Evolutionary conservation across 2,329 filamentous ascomycete genomes (phyloP).

Genomic region (Fusarium austroafricanum): DNA sequence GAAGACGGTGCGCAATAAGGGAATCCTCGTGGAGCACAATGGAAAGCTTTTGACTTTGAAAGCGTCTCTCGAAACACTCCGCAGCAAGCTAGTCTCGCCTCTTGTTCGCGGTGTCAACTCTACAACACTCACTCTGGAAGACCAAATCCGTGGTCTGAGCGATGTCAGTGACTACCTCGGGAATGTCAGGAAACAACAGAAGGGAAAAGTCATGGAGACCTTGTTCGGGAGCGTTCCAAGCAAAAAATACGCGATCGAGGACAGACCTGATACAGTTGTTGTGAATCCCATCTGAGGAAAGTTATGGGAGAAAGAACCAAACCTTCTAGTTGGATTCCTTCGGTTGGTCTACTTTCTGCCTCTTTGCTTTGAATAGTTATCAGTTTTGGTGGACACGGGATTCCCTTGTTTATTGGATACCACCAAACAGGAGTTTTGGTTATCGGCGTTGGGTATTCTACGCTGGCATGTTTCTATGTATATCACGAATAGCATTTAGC

Average conservation of each 20-base stretch:
- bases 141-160: slow-evolving; percentile 86
- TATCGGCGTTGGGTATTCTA: slow-evolving; percentile 13
- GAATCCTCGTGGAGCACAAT: slow-evolving; percentile 87
- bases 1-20: slow-evolving; percentile 88
- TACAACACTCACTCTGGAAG: slow-evolving; percentile 80
- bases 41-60: slow-evolving; percentile 85
- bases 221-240: slow-evolving; percentile 69
- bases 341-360: background rate
- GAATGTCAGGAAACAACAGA: slow-evolving; percentile 80
- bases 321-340: background rate
- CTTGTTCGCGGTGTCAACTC: slow-evolving; percentile 77
- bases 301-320: background rate
- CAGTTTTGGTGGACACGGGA: background rate
- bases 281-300: slow-evolving; percentile 26
- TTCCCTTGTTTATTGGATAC: background rate
- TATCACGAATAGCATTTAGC: slow-evolving; percentile 8
- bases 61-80: slow-evolving; percentile 84
- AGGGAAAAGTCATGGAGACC: slow-evolving; percentile 83
- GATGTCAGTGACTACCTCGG: slow-evolving; percentile 83
- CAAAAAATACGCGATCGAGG: slow-evolving; percentile 50
- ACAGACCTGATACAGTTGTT: slow-evolving; percentile 37
- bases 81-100: slow-evolving; percentile 85
- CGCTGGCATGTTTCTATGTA: slow-evolving; percentile 1
- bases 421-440: slow-evolving; percentile 16
- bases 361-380: background rate